These are phyloP conservation scores for Gonapodya prolifera DNA, from an alignment of 192 early-diverging fungal genomes.

Conservation along the genomic window DNA sequence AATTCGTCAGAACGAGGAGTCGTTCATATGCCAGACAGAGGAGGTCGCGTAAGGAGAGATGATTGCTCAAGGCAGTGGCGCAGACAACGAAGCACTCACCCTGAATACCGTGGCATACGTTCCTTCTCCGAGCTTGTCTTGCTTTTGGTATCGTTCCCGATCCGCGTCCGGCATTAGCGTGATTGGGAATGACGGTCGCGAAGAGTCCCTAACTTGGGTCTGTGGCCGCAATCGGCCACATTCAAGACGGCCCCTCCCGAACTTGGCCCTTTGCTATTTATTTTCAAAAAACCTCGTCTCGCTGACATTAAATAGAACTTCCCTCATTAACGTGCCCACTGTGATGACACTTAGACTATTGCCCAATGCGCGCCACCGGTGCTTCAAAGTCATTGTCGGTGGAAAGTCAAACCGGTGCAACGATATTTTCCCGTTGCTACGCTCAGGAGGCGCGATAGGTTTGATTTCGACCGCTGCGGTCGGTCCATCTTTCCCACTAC, in stretches of 20 bases:
- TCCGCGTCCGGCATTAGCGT: neutral
- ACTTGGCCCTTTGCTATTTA: too few species aligned
- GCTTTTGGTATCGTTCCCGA: constrained; percentile 18
- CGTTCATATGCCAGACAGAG: neutral
- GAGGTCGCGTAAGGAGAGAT: too few species aligned
- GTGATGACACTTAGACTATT: neutral
- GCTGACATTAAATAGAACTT: neutral
- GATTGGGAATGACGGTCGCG: too few species aligned
- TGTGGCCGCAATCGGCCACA: too few species aligned
- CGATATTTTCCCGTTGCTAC: neutral
- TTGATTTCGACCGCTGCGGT: neutral
- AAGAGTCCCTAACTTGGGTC: too few species aligned
- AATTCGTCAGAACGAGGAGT: neutral
- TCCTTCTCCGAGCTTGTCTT: constrained; percentile 94
- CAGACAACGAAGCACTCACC: neutral
- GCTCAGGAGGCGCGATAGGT: neutral
- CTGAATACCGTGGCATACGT: constrained; percentile 80
- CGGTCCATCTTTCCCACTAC: neutral
- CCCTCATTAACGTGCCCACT: neutral
- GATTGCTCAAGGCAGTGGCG: neutral
- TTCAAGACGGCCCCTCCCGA: too few species aligned
- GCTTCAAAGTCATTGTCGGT: neutral
- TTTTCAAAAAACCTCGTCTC: neutral
- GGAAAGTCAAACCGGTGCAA: neutral
- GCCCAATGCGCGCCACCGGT: neutral